Evolutionary conservation across 1,284 basidiomycete species (phyloP).

Genomic region (Stereum hirsutum): DNA sequence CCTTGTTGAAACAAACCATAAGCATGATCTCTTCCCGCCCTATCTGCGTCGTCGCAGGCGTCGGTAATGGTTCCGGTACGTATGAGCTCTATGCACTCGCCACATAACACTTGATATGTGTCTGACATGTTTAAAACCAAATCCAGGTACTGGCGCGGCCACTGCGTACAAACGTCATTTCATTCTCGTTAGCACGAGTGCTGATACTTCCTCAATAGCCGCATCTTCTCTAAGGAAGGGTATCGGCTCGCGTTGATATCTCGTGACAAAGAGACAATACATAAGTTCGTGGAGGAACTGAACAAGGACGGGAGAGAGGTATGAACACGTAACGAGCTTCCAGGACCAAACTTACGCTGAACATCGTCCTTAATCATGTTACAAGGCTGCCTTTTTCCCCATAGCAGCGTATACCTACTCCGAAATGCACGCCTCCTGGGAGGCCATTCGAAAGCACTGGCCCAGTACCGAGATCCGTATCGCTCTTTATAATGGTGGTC

Average conservation of each 20-base stretch:
- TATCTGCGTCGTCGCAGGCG: conserved; percentile 42
- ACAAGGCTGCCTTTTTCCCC: conserved; percentile 14
- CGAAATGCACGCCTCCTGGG: conserved; percentile 15
- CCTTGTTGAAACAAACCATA: no score
- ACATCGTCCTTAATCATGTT: neutral
- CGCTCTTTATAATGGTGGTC: conserved; percentile 18
- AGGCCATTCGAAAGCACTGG: conserved; percentile 15
- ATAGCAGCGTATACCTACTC: conserved; percentile 15
- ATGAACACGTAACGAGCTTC: no score
- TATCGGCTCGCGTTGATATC: conserved; percentile 65
- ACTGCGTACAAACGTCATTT: no score
- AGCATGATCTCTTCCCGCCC: conserved; percentile 35
- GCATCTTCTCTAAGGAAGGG: conserved; percentile 53
- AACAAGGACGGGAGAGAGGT: conserved; percentile 52
- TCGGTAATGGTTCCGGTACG: conserved; percentile 36
- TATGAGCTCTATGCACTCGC: conserved; percentile 4
- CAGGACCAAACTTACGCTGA: no score
- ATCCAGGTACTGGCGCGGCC: no score
- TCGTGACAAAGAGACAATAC: conserved; percentile 42
- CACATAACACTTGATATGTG: neutral
- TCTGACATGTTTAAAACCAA: neutral
- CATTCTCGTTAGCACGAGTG: no score
- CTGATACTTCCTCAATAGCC: no score
- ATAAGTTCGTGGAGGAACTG: conserved; percentile 46
- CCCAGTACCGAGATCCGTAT: conserved; percentile 17